Evolutionary conservation across 495 filamentous ascomycete species (phyloP).

Genomic region (Talaromyces wortmannii): DNA sequence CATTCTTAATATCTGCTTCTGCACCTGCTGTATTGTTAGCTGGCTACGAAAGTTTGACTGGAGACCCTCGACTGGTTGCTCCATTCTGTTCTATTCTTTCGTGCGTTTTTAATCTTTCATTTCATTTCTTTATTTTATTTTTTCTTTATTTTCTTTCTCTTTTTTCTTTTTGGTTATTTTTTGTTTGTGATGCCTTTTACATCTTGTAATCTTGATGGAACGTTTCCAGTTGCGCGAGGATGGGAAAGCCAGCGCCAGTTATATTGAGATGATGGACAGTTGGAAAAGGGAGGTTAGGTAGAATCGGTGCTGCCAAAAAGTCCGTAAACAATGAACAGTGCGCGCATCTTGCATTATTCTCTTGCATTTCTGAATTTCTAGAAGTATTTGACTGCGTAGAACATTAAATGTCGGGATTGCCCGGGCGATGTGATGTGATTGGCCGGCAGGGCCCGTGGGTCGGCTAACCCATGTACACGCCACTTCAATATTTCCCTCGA

Average conservation of each 20-base stretch:
- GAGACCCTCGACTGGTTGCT: conserved; percentile 18
- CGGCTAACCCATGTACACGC: background rate
- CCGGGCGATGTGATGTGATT: background rate
- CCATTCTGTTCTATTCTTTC: conserved; percentile 9
- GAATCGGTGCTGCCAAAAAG: background rate
- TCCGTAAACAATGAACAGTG: background rate
- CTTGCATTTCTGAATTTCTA: too few species aligned
- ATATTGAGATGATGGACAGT: background rate
- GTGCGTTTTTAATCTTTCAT: conserved; percentile 7
- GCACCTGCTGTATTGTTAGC: conserved; percentile 38
- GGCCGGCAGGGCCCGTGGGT: background rate
- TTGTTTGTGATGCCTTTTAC: background rate
- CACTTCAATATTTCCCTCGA: too few species aligned
- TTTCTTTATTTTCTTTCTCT: background rate
- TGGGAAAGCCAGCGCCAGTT: background rate
- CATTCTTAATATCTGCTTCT: conserved; percentile 9
- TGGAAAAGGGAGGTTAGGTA: background rate
- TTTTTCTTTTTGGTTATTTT: background rate
- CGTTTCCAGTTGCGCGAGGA: background rate
- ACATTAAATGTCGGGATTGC: background rate
- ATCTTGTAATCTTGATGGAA: background rate
- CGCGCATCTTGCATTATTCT: background rate
- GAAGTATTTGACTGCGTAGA: too few species aligned
- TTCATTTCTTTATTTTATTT: conserved; percentile 17
- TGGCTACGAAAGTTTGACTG: conserved; percentile 27